phyloP scores from a whole-genome alignment of 2,329 filamentous ascomycete species.

The Colletotrichum sp. region DNA sequence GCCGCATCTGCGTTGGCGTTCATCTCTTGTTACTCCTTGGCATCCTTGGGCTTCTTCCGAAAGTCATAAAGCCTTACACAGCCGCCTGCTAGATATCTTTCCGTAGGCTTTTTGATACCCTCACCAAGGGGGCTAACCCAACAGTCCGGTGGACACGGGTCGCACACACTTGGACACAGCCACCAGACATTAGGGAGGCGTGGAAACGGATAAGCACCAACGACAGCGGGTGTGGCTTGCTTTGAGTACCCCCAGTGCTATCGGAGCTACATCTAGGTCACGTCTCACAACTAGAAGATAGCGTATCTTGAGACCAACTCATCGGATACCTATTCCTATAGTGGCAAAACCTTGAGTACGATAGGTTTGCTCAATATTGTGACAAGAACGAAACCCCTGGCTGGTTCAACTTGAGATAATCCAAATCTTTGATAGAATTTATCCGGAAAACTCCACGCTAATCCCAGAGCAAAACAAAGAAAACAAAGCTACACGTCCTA shows the following conservation, averaged over 20 bases:
- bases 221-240: background rate
- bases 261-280: background rate
- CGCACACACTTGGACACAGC: background rate
- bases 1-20: background rate
- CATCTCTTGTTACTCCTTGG: constrained; percentile 2
- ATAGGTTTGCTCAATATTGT: background rate
- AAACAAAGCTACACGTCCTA: fast-evolving
- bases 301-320: background rate
- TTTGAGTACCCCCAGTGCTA: background rate
- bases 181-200: fast-evolving
- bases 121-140: background rate
- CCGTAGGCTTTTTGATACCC: background rate
- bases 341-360: background rate
- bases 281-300: background rate
- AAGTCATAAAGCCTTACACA: background rate
- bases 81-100: background rate
- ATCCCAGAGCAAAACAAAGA: background rate
- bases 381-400: background rate
- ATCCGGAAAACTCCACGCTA: background rate
- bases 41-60: background rate
- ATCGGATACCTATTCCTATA: background rate
- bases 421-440: fast-evolving
- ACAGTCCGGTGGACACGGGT: background rate
- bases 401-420: background rate
- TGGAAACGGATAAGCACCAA: background rate